Evolutionary conservation across 148 eudicot genomes (phyloP), one percentile per base, ranked within the genome.

Genomic region (Silene uniflora): DNA sequence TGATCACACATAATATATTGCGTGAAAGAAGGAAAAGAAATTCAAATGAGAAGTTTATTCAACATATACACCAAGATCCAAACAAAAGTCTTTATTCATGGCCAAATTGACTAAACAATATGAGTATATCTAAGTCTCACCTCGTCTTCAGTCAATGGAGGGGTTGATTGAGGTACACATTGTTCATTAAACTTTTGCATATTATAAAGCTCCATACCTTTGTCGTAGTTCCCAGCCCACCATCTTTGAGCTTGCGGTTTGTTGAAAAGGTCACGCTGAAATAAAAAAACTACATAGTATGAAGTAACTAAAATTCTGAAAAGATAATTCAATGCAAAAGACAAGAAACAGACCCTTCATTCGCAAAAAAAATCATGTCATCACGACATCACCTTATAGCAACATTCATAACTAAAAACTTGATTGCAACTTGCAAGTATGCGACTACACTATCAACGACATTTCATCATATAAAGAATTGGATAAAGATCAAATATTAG

Each of bases 201-300:
- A 65, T 94, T 94, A 85, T 94, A 94, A 65, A 94, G 82, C 76
- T 94, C 98, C 90, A 90, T 87, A 39, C 91, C 88, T 73, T 90
- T 94, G 75, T 94, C 98, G 73, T 85, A 89, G 83, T 94, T 94
- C 82, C 90, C 97, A 8, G 96, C 80, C 98, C 98, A 94, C 98
- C 98, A 94, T 71, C 89, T 87, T 83, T 94, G 98, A 83, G 98
- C 98, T 91, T 94, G 97, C 93, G 89, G 88, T 80, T 94, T 94
- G 85, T 88, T 90, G 80, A 91, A 94, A 77, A 91, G 89, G 78
- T 94, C 98, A 18, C 98, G 80, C 98, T 94, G 85, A 69, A 67
- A 67, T 84, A 76, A 67, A n/a, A 27, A 67, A 52, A 29, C 32
- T 4, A 29, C 32, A 27, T 42, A 2, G 63, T 63, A 9, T 47